These are phyloP conservation scores for Trifolium pratense DNA, from an alignment of 306 rosid genomes.

Conservation along the genomic window DNA sequence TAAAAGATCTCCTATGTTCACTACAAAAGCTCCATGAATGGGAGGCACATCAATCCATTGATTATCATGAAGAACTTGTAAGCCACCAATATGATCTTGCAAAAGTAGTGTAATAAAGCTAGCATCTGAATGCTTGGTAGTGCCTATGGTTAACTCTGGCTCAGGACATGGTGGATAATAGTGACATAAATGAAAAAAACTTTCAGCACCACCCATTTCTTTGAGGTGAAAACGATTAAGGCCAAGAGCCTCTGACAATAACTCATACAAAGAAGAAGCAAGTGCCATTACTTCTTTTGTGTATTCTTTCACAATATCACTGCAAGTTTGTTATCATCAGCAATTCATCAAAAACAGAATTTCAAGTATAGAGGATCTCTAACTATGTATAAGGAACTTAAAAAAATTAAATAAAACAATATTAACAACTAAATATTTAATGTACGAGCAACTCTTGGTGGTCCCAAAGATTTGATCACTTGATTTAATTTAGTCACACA, in stretches of 20 bases:
- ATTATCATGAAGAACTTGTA: slow-evolving; percentile 42
- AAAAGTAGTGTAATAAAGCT: slow-evolving; percentile 46
- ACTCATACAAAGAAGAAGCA: slow-evolving; percentile 38
- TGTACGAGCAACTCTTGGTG: too few species aligned
- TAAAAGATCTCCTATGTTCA: not conserved
- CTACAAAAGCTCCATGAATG: too few species aligned
- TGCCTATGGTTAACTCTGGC: slow-evolving; percentile 53
- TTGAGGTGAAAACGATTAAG: slow-evolving; percentile 41
- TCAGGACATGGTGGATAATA: slow-evolving; percentile 54
- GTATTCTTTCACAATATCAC: slow-evolving; percentile 49
- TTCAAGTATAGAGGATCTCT: too few species aligned
- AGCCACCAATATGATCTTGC: slow-evolving; percentile 56
- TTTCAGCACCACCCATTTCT: slow-evolving; percentile 43
- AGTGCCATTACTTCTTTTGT: slow-evolving; percentile 39
- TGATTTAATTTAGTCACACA: too few species aligned
- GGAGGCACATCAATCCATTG: too few species aligned
- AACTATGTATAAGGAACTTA: too few species aligned
- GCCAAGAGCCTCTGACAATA: slow-evolving; percentile 51
- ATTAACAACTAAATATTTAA: too few species aligned
- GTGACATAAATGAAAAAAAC: slow-evolving; percentile 37
- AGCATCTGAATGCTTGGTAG: slow-evolving; percentile 41
- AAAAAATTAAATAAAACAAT: too few species aligned
- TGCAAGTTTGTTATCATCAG: not conserved
- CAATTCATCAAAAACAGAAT: too few species aligned
- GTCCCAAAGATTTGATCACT: too few species aligned